Conservation (phyloP, 75 land plant genomes). For the Picea sitchensis region DNA sequence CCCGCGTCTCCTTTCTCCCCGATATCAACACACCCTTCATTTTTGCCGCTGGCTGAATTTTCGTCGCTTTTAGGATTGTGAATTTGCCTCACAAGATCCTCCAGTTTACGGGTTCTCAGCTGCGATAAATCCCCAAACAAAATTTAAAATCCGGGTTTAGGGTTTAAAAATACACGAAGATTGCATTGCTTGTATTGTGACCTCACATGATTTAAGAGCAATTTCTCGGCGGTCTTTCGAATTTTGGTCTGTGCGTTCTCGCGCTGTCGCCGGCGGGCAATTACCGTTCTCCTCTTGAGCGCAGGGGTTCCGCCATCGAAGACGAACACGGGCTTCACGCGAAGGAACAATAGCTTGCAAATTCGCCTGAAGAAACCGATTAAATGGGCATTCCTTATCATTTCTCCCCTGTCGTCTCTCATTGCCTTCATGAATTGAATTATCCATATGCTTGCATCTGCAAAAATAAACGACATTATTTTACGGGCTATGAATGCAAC, state of each 20-base stretch:
- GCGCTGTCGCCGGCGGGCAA: constrained; percentile 86
- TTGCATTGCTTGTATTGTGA: no score
- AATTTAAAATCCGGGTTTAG: neutral
- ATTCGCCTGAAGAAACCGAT: constrained; percentile 97
- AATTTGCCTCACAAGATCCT: constrained; percentile 61
- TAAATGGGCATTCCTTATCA: constrained; percentile 92
- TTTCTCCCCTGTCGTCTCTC: constrained; percentile 97
- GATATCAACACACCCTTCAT: neutral
- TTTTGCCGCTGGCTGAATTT: neutral
- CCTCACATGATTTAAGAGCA: constrained; percentile 89
- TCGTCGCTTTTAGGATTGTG: constrained; percentile 20
- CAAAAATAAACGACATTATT: constrained; percentile 4
- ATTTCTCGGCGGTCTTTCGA: constrained; percentile 95
- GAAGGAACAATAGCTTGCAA: constrained; percentile 89
- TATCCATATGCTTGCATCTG: constrained; percentile 99
- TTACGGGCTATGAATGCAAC: neutral
- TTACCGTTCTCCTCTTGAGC: constrained; percentile 86
- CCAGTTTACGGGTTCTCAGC: constrained; percentile 72
- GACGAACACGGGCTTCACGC: constrained; percentile 90
- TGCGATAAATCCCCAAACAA: constrained; percentile 10
- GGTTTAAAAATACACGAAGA: neutral
- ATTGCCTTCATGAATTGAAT: constrained; percentile 99
- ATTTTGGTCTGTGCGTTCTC: constrained; percentile 89
- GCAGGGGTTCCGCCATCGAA: constrained; percentile 99
- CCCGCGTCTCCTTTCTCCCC: neutral